Conservation (phyloP, 768 basidiomycete species). For the Suillus paluster region DNA sequence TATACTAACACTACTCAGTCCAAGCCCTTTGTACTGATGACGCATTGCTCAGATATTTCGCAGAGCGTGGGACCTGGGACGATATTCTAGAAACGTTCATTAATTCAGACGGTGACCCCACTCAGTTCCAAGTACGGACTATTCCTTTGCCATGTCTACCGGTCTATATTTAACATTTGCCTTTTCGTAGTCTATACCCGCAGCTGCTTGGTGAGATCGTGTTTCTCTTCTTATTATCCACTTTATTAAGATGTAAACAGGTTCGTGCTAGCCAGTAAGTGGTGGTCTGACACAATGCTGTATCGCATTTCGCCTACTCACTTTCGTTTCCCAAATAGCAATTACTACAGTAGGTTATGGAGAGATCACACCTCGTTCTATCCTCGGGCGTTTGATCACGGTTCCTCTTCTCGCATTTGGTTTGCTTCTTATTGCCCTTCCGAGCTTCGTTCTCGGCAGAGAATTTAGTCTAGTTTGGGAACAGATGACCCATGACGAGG, state of each 20-base stretch:
- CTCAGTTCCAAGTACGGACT: constrained; percentile 68
- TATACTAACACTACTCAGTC: constrained; percentile 11
- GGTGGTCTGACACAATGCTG: neutral
- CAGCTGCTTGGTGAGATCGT: constrained; percentile 73
- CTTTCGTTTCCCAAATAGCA: constrained; percentile 43
- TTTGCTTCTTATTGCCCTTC: constrained; percentile 85
- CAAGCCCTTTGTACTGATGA: neutral
- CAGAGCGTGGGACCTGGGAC: constrained; percentile 92
- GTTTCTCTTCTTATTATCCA: constrained; percentile 9
- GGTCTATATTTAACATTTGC: neutral
- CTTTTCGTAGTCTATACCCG: constrained; percentile 60
- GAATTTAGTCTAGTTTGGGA: constrained; percentile 95
- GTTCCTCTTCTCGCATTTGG: constrained; percentile 88
- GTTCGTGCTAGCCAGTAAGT: constrained; percentile 83
- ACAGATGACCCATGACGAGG: constrained; percentile 61
- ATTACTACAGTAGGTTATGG: constrained; percentile 93
- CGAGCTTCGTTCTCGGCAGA: constrained; percentile 88
- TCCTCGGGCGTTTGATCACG: constrained; percentile 85
- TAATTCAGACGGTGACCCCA: constrained; percentile 83
- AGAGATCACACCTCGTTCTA: constrained; percentile 87
- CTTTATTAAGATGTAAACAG: constrained; percentile 23
- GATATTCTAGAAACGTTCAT: constrained; percentile 78
- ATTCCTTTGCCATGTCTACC: neutral
- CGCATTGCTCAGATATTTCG: constrained; percentile 67
- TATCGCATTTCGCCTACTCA: neutral